phyloP scores from a whole-genome alignment of 352 stramenopile species.

The Pilasporangium apinafurcum region DNA sequence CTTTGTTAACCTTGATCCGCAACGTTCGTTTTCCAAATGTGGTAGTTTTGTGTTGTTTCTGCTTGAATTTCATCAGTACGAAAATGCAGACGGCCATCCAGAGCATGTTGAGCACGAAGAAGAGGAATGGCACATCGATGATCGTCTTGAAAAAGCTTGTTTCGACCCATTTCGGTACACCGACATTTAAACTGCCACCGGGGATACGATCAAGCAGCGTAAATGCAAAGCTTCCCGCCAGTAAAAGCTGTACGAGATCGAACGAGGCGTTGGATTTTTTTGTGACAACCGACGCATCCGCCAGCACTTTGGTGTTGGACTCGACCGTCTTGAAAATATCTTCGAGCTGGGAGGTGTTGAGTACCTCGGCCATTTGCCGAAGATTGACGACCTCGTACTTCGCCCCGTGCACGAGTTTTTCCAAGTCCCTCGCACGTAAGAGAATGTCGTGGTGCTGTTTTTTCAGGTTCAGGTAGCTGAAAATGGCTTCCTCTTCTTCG shows the following conservation, averaged over 20 bases:
- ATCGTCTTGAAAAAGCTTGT: conserved; percentile 29
- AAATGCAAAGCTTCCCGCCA: conserved; percentile 90
- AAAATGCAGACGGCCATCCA: conserved; percentile 75
- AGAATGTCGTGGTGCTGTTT: conserved; percentile 86
- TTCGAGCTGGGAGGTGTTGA: conserved; percentile 86
- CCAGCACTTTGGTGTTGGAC: conserved; percentile 84
- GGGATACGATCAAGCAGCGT: conserved; percentile 91
- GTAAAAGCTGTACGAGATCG: conserved; percentile 86
- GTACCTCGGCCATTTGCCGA: conserved; percentile 84
- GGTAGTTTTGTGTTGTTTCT: conserved; percentile 36
- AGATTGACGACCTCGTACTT: conserved; percentile 90
- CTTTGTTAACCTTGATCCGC: conserved; percentile 63
- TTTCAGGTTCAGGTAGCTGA: conserved; percentile 89
- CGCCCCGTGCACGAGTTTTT: conserved; percentile 88
- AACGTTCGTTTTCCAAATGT: conserved; percentile 84
- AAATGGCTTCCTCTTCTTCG: conserved; percentile 74
- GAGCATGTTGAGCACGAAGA: conserved; percentile 89
- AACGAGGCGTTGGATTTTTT: conserved; percentile 64
- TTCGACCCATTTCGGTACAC: conserved; percentile 78
- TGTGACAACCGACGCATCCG: conserved; percentile 65
- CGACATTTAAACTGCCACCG: conserved; percentile 82
- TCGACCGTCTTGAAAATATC: conserved; percentile 87
- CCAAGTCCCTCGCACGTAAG: conserved; percentile 84
- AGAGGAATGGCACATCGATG: conserved; percentile 48
- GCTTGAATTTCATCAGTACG: conserved; percentile 54